These are phyloP conservation scores for Colletotrichum sp. DNA, from an alignment of 2,329 filamentous ascomycete species.

Conservation along the genomic window DNA sequence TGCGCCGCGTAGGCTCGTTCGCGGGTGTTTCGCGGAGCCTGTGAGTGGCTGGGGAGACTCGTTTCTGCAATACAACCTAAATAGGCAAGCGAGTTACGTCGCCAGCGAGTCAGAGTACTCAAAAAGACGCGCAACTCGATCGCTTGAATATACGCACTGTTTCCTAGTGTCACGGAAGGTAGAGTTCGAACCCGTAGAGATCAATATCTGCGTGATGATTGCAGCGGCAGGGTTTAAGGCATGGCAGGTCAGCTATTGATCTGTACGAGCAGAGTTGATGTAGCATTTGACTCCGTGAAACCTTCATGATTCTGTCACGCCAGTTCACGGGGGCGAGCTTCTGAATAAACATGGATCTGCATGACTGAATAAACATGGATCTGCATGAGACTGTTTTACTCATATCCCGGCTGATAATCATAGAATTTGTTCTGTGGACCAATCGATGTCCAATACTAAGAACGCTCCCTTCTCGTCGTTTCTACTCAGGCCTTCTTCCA, in stretches of 20 bases:
- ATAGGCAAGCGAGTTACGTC: neutral
- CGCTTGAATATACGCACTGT: neutral
- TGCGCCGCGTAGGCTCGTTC: neutral
- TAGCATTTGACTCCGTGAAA: neutral
- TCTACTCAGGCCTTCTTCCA: constrained; percentile 22
- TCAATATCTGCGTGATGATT: neutral
- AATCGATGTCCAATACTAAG: neutral
- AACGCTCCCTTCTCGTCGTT: neutral
- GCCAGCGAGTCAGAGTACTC: neutral
- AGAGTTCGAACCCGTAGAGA: neutral
- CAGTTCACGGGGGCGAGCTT: neutral
- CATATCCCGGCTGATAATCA: neutral
- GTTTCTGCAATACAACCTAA: neutral
- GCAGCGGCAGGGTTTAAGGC: neutral
- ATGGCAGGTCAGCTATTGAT: neutral
- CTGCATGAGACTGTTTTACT: neutral
- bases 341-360: neutral
- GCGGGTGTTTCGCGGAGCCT: neutral
- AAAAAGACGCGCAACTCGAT: neutral
- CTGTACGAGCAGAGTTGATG: neutral
- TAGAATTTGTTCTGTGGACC: neutral
- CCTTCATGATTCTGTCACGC: neutral
- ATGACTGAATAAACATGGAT: neutral
- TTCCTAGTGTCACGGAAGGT: neutral
- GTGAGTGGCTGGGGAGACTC: neutral